Base-by-base conservation (phyloP, 2,329 filamentous ascomycete genomes). In the Stemphylium vesicarium region DNA sequence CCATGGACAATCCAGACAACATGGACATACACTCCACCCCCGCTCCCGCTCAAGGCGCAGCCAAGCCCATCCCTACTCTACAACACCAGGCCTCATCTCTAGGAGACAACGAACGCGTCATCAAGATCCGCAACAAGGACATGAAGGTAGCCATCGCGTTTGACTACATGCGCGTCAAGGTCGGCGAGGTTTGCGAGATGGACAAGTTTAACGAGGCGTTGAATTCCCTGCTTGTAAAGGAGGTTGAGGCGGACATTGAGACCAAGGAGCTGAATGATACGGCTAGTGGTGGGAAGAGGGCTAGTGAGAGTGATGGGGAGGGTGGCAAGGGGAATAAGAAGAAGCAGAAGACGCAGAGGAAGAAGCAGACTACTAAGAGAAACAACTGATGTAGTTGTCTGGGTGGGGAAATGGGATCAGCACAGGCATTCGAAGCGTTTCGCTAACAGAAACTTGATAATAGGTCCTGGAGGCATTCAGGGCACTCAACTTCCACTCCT, bases 121-220 rank as follows among this genome's bases (percentile, higher is more conserved):
- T 81, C 13, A 74, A 72, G 36, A 58, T 72, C 5, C 73, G 75
- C 29, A 77, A 73, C 5, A 77, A 75, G 16, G 81, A 85, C 56
- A 83, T 87, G 79, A 85, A 87, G 35, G 85, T 91, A 13, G 81
- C 90, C 53, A 83, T 92, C 51, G 90, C 88, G 1, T 92, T 92
- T 73, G 91, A 95, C 69, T 86, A 90, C 63, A 94, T 94, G 90
- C 79, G 84, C 4, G 85, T 92, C 36, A 86, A 82, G 71, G 77
- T 92, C 26, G 85, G 86, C 8, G 88, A 92, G 62, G 90, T 92
- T 60, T 83, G 83, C 56, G 81, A 87, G 74, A 81, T 90, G 41
- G 85, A 86, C 62, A 80, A 81, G 61, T 89, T 85, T 66, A 79
- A 85, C 53, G 84, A 84, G 11, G 86, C 86, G 15, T 65, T 90